Base-by-base conservation (phyloP, 805 yeast genomes). In the Candida caryicola region DNA sequence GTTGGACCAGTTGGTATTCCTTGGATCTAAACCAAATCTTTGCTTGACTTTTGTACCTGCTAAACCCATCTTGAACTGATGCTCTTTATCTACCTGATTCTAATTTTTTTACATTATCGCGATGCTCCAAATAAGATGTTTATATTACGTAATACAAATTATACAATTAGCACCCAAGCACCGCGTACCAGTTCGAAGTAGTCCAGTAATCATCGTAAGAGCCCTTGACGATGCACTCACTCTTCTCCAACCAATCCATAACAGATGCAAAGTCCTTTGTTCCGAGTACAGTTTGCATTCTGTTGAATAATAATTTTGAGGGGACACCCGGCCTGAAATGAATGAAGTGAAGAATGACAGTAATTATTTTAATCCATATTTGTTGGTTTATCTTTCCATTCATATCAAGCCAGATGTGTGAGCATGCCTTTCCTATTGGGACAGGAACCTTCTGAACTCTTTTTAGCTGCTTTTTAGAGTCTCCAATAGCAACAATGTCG, bases 1-100 rank as follows among this genome's bases (percentile, higher is more conserved):
- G 55, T 88, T 88, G 17, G 96, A 83, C 99, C 99, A 91, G 44
- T 80, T 76, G 1, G 96, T 90, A 55, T 91, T 91, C 55, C 98
- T 71, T 13, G 99, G 99, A 64, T 91, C 99, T 26, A 74, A 64
- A 8, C 98, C 97, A 58, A 90, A 83, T 54, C 93, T 75, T 53
- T 85, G 95, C 54, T 85, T 88, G 9, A 74, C 77, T 55, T 81
- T 83, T 4, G 82, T 73, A 8, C 86, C 97, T 31, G 91, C 91
- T 54, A 85, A 74, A 36, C 95, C 93, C 95, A 85, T 85, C 17
- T 15, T 42, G 28, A 15, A 23, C 12, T 29, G 29, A 14, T 27
- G 15, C n/a, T 14, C 5, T 33, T 19, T 18, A 25, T 15, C 19
- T 17, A 17, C 16, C 12, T 23, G 23, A 18, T 21, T 15, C 14